These are phyloP conservation scores for Sclerotiophoma versabilis DNA, from an alignment of 2,329 filamentous ascomycete genomes.

Conservation along the genomic window DNA sequence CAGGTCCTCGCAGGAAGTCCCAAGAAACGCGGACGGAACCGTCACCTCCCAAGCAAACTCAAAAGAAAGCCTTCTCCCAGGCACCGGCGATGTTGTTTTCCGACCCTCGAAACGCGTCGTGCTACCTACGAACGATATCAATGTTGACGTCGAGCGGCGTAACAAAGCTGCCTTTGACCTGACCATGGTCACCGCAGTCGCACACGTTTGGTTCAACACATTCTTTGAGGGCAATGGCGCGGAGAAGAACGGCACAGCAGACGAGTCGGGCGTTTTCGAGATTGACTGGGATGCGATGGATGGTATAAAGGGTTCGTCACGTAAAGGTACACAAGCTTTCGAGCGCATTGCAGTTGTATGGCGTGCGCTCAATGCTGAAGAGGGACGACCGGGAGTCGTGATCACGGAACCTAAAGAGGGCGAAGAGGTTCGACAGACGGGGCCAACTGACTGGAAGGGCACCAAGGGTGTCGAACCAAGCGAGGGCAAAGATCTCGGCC, in stretches of 20 bases:
- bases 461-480: constrained; percentile 48
- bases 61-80: constrained; percentile 56
- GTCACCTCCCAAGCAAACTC: constrained; percentile 25
- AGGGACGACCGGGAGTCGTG: constrained; percentile 51
- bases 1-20: constrained; percentile 25
- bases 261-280: constrained; percentile 74
- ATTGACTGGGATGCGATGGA: constrained; percentile 84
- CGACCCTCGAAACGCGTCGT: constrained; percentile 72
- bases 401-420: constrained; percentile 71
- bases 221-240: constrained; percentile 87
- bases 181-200: constrained; percentile 90
- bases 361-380: constrained; percentile 58
- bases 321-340: constrained; percentile 81
- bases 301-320: constrained; percentile 87
- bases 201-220: constrained; percentile 96
- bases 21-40: constrained; percentile 25
- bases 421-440: constrained; percentile 73
- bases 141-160: constrained; percentile 86
- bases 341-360: constrained; percentile 88
- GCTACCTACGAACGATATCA: constrained; percentile 83
- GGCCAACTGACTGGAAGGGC: constrained; percentile 78
- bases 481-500: constrained; percentile 69
- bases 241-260: constrained; percentile 69
- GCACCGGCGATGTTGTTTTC: constrained; percentile 76
- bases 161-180: constrained; percentile 79